Base-by-base conservation (phyloP, 495 filamentous ascomycete genomes). In the Penicillium arizonense region DNA sequence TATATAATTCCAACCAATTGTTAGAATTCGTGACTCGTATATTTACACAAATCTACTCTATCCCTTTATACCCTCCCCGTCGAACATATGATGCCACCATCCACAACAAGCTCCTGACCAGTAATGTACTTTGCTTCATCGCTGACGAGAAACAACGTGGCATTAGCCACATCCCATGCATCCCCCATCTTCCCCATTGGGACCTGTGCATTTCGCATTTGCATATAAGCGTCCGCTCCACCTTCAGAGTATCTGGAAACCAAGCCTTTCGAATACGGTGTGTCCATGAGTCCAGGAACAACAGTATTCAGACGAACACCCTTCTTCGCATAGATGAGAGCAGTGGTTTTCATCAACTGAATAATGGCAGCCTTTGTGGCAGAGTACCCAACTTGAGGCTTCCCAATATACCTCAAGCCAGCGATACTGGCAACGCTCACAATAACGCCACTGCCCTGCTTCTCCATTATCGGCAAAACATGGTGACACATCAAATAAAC, bases 51-150 rank as follows among this genome's bases (percentile, higher is more conserved):
- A 21, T n/a, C 5, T n/a, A 26, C 11, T 13, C 23, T n/a, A 18
- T 32, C 10, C 1, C 20, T 47, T 58, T 35, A 61, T 9, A 52
- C 26, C 12, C 58, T 40, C 6, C 65, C 65, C 0, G 65, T 69
- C 2, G 65, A 71, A 4, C 55, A 55, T n/a, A 63, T 70, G 21
- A 72, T 67, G 4, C 77, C 81, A 5, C 82, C 81, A 71, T 84
- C 80, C 2, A 85, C 74, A 1, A 83, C 67, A 8, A 83, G 59
- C 53, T 82, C 70, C 53, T 77, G 69, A 0, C 81, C 79, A 1
- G 80, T 82, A 20, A 82, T 73, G 63, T 80, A 83, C 12, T 52
- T 49, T 4, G 79, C 72, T 45, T 79, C 78, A 44, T 76, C 72
- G 26, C 70, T 70, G 1, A 69, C 76, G 10, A 84, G 61, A 52